These are phyloP conservation scores for Tolypocladium guangdongense DNA, from an alignment of 2,329 filamentous ascomycete genomes.

Conservation along the genomic window DNA sequence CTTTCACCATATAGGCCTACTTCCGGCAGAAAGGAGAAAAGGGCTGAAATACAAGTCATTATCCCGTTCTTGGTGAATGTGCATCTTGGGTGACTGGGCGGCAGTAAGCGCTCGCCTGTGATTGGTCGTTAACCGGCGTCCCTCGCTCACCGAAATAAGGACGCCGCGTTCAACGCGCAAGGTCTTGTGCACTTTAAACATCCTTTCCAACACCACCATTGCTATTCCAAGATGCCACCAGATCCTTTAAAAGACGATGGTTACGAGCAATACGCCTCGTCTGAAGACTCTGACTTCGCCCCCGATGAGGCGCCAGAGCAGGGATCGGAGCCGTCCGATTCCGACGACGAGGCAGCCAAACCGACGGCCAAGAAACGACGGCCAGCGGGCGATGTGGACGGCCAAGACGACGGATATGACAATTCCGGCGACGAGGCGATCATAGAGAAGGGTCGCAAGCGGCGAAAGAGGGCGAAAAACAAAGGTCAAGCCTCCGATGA, in stretches of 20 bases:
- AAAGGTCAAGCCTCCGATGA: conserved; percentile 30
- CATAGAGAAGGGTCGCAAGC: conserved; percentile 50
- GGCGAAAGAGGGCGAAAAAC: conserved; percentile 32
- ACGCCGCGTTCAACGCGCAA: not conserved
- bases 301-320: conserved; percentile 42
- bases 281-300: conserved; percentile 64
- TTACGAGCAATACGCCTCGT: conserved; percentile 53
- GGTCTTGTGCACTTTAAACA: conserved; percentile 9
- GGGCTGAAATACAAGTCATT: no score
- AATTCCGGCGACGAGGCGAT: conserved; percentile 66
- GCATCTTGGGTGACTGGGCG: no score
- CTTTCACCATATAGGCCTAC: no score
- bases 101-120: not conserved
- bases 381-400: conserved; percentile 9
- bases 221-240: conserved; percentile 26
- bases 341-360: conserved; percentile 26
- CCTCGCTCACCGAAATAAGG: not conserved
- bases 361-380: conserved; percentile 13
- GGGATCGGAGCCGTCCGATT: conserved; percentile 39
- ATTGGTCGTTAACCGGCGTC: not conserved
- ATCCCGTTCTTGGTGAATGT: no score
- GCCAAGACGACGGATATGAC: conserved; percentile 41
- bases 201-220: conserved; percentile 30
- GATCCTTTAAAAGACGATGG: conserved; percentile 32
- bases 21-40: no score